phyloP scores from a whole-genome alignment of 495 filamentous ascomycete species.

The Clavariopsis aquatica region DNA sequence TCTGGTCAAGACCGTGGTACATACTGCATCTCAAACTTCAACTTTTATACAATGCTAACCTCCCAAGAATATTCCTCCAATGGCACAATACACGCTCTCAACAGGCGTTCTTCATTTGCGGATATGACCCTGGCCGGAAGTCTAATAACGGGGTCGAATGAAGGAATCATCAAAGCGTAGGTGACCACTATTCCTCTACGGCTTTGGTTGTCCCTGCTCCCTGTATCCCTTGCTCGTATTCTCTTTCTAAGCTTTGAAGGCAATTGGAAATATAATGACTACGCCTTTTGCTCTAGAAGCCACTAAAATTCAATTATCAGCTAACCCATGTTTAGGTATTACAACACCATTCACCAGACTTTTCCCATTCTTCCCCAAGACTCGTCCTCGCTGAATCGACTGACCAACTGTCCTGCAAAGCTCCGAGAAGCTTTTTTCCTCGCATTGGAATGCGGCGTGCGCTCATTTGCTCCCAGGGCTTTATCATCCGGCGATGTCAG shows the following conservation, averaged over 20 bases:
- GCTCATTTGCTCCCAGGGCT: constrained; percentile 15
- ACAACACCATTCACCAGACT: constrained; percentile 28
- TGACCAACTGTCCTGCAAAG: constrained; percentile 27
- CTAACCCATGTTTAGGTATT: constrained; percentile 20
- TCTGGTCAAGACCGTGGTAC: constrained; percentile 34
- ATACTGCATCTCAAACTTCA: constrained; percentile 42
- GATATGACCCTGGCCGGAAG: constrained; percentile 31
- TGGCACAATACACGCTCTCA: constrained; percentile 31
- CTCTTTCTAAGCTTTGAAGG: background rate
- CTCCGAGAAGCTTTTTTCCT: constrained; percentile 33
- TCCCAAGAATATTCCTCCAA: constrained; percentile 47
- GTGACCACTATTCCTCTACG: background rate
- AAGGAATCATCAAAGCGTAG: constrained; percentile 35
- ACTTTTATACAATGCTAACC: constrained; percentile 19
- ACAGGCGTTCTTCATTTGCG: constrained; percentile 25
- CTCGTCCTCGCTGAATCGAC: constrained; percentile 17
- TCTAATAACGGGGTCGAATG: constrained; percentile 30
- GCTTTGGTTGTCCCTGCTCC: background rate
- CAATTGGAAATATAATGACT: background rate
- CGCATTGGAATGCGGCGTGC: constrained; percentile 30
- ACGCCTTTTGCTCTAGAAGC: too few species aligned
- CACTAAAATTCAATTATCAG: background rate
- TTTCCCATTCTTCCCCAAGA: constrained; percentile 32
- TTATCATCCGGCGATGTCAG: constrained; percentile 17
- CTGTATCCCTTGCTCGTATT: background rate